Evolutionary conservation across 305 asterid species (phyloP).

Genomic region (Withania somnifera): DNA sequence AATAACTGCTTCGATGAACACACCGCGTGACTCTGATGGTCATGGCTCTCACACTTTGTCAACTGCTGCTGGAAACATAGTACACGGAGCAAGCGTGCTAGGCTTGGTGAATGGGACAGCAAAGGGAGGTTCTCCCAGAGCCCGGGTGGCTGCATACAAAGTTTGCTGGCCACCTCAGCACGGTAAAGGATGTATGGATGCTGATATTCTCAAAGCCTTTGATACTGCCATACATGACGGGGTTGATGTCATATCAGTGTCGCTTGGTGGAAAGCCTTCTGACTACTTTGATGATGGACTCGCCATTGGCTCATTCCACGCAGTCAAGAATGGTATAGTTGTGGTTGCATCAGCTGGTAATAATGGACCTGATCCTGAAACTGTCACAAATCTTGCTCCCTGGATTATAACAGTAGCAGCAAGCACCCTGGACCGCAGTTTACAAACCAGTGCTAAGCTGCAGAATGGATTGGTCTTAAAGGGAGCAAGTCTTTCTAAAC

Average conservation of each 20-base stretch:
- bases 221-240: constrained; percentile 50
- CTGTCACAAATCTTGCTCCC: constrained; percentile 48
- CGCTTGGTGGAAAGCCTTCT: constrained; percentile 27
- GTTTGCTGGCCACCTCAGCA: constrained; percentile 32
- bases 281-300: constrained; percentile 26
- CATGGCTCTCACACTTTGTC: constrained; percentile 71
- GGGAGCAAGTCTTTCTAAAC: constrained; percentile 35
- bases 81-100: constrained; percentile 36
- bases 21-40: constrained; percentile 34
- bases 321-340: constrained; percentile 31
- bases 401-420: constrained; percentile 65
- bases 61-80: constrained; percentile 56
- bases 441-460: constrained; percentile 19
- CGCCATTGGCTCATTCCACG: constrained; percentile 49
- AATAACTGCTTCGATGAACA: constrained; percentile 2
- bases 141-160: constrained; percentile 53
- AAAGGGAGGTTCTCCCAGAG: constrained; percentile 59
- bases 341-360: constrained; percentile 63
- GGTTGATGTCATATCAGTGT: constrained; percentile 49
- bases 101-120: constrained; percentile 55
- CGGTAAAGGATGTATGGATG: constrained; percentile 26
- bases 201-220: constrained; percentile 39
- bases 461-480: constrained; percentile 18
- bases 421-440: constrained; percentile 40
- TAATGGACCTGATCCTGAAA: constrained; percentile 20